Percentiles rank a stretch among this genome's conserved stretches.
Conservation (phyloP, 352 stramenopile species). For the Phytophthora idaei region DNA sequence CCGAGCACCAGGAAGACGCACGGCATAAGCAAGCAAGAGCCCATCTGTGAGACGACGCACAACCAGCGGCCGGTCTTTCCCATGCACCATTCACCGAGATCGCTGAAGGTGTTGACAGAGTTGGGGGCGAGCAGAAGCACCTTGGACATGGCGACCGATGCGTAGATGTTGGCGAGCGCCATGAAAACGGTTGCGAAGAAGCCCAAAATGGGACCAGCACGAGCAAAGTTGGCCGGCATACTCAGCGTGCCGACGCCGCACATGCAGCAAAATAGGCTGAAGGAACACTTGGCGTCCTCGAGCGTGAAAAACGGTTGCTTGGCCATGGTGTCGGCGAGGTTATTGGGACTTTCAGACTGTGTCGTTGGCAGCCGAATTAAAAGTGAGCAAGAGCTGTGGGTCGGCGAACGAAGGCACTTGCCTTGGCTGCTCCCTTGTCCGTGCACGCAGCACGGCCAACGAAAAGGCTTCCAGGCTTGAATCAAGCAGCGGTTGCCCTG, state of each 20-base stretch:
- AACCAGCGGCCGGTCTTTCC: slow-evolving; percentile 54
- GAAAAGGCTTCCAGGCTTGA: slow-evolving; percentile 3
- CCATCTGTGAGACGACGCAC: slow-evolving; percentile 60
- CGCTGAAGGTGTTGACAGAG: slow-evolving; percentile 63
- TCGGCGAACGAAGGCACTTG: slow-evolving; percentile 14
- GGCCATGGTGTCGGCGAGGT: slow-evolving; percentile 17
- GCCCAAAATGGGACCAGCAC: slow-evolving; percentile 48
- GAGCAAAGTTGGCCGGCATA: slow-evolving; percentile 74
- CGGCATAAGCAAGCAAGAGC: slow-evolving; percentile 57
- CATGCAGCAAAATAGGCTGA: slow-evolving; percentile 70
- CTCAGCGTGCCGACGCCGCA: slow-evolving; percentile 71
- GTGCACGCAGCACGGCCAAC: slow-evolving; percentile 21
- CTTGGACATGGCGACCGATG: slow-evolving; percentile 61
- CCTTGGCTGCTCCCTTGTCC: slow-evolving; percentile 25
- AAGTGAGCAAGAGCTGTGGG: slow-evolving; percentile 24
- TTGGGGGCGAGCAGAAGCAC: slow-evolving; percentile 58
- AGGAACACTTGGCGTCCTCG: slow-evolving; percentile 64
- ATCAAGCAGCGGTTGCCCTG: slow-evolving; percentile 7
- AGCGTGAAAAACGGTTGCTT: slow-evolving; percentile 52
- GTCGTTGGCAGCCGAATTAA: slow-evolving; percentile 27
- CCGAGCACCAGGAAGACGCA: slow-evolving; percentile 74
- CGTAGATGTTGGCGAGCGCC: slow-evolving; percentile 68
- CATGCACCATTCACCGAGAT: slow-evolving; percentile 50
- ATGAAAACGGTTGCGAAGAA: slow-evolving; percentile 58
- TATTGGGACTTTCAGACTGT: no score